These are phyloP conservation scores for Dryas alaskensis DNA, from an alignment of 306 rosid genomes.

Conservation along the genomic window DNA sequence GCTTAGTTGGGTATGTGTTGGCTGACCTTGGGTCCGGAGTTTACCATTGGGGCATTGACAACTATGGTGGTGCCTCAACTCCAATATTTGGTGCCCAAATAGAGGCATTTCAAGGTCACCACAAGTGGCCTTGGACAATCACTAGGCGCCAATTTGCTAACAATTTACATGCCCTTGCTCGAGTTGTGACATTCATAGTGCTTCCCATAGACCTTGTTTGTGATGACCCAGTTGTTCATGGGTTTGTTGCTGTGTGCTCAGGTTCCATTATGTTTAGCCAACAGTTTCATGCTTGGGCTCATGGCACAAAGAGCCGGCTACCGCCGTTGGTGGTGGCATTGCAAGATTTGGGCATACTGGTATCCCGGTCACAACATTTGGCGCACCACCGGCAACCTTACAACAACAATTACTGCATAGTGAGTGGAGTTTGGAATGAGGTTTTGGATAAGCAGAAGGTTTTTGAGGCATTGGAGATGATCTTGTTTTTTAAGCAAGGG, in stretches of 20 bases:
- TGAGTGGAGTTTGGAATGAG: constrained; percentile 88
- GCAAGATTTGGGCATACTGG: constrained; percentile 66
- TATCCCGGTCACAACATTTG: constrained; percentile 63
- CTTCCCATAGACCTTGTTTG: constrained; percentile 59
- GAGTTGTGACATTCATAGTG: constrained; percentile 53
- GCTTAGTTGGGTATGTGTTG: constrained; percentile 56
- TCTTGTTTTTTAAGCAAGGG: constrained; percentile 61
- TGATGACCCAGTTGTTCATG: constrained; percentile 52
- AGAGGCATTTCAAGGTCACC: constrained; percentile 91
- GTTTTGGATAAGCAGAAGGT: constrained; percentile 55
- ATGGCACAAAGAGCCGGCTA: constrained; percentile 72
- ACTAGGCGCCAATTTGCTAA: constrained; percentile 81
- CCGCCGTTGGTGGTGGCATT: constrained; percentile 51
- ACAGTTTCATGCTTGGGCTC: constrained; percentile 98
- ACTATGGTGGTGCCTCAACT: constrained; percentile 61
- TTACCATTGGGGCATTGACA: constrained; percentile 92
- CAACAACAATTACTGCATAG: constrained; percentile 83
- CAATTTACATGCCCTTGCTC: constrained; percentile 68
- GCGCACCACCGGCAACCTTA: constrained; percentile 80
- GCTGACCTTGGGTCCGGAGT: constrained; percentile 88
- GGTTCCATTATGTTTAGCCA: constrained; percentile 95
- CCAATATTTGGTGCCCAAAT: constrained; percentile 76
- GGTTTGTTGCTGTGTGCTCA: constrained; percentile 53
- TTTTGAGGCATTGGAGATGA: constrained; percentile 75
- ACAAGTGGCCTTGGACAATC: constrained; percentile 87